Evolutionary conservation across 495 filamentous ascomycete genomes (phyloP), one percentile per base, ranked within the genome.

Genomic region (Amniculicola lignicola): DNA sequence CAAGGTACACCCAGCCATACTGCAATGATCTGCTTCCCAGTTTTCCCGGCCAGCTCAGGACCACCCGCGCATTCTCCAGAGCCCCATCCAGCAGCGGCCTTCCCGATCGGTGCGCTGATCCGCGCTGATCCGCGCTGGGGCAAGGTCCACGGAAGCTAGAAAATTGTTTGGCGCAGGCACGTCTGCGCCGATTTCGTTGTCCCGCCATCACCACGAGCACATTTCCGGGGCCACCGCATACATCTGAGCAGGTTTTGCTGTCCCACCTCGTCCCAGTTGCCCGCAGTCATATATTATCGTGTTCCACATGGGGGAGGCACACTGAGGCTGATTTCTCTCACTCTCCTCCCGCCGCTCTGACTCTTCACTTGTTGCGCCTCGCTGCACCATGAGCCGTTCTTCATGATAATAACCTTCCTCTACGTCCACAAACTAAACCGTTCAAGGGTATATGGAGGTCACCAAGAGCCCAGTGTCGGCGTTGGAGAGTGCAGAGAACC

Each of bases 401-500:
- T 40, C 48, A 40, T 39, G 29, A 33, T 21, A 22, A 18, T 16
- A 36, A 14, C n/a, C 43, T n/a, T 49, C 37, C 37, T 18, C 16
- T 18, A 6, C 45, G n/a, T 49, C 22, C 22, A 4, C 45, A 15
- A 35, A 36, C 27, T 19, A 12, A 18, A 15, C 9, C 46, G 11
- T 22, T 4, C 2, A 9, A 15, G 21, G 18, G 33, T n/a, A 22
- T 27, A 60, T 60, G 57, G 57, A 54, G 39, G 6, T 38, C n/a
- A 38, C 43, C 15, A 25, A 35, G 35, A 53, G 25, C 19, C 27
- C 45, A 16, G 43, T 55, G 14, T 19, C 43, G 28, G 43, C 38
- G 51, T 44, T 42, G 38, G 58, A 56, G 51, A 46, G 45, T 61
- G 51, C 45, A 23, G 36, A 37, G 6, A 50, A 27, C 9, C 18